Conservation (phyloP, 371 early-diverging fungal genomes). For the Batkoa obscura region DNA sequence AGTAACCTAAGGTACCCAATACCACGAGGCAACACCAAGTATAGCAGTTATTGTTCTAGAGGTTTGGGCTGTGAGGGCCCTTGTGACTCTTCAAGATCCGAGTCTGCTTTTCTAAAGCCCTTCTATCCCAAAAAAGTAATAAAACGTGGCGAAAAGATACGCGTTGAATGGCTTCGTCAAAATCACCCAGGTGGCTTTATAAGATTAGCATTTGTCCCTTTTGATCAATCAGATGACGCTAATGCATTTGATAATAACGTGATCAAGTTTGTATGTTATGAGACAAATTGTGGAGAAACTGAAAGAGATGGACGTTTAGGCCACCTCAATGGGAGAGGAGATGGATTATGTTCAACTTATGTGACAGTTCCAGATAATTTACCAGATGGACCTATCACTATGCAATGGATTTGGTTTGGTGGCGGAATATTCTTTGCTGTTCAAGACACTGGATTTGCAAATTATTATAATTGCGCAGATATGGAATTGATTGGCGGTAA, state of each 20-base stretch:
- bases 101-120: background rate
- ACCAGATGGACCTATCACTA: constrained; percentile 25
- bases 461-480: constrained; percentile 30
- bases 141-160: constrained; percentile 24
- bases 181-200: constrained; percentile 45
- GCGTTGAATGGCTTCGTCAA: constrained; percentile 24
- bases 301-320: constrained; percentile 5
- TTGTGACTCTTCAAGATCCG: background rate
- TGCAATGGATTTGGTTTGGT: constrained; percentile 42
- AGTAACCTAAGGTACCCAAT: background rate
- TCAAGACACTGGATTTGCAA: constrained; percentile 19
- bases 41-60: background rate
- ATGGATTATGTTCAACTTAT: constrained; percentile 19
- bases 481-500: constrained; percentile 28
- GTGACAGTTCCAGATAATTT: constrained; percentile 26
- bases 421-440: constrained; percentile 14
- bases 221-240: constrained; percentile 25
- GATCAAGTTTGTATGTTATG: constrained; percentile 29
- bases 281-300: constrained; percentile 21
- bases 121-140: background rate
- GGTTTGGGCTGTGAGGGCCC: background rate
- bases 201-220: constrained; percentile 29
- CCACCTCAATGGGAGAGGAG: constrained; percentile 18
- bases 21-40: constrained; percentile 1
- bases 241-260: constrained; percentile 22